These are phyloP conservation scores for Podaxis carcinomalis DNA, from an alignment of 768 basidiomycete genomes.

Conservation along the genomic window DNA sequence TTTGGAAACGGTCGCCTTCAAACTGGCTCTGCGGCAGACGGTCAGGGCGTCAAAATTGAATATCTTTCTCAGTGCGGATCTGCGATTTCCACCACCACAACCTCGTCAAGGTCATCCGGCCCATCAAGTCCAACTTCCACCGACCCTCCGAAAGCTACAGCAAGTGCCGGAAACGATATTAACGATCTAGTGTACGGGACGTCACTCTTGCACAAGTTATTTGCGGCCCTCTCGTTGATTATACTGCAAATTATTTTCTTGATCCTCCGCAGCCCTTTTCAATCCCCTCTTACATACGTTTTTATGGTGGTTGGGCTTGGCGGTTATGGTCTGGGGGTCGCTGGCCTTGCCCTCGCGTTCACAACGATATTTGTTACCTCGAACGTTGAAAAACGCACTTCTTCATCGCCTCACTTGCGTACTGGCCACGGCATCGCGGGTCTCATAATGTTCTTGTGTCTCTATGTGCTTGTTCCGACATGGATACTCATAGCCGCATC, in stretches of 20 bases:
- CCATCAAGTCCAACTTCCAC: slow-evolving; percentile 20
- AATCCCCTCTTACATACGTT: slow-evolving; percentile 19
- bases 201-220: slow-evolving; percentile 40
- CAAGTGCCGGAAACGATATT: background rate
- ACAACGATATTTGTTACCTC: slow-evolving; percentile 41
- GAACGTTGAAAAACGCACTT: slow-evolving; percentile 27
- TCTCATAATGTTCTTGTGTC: slow-evolving; percentile 54
- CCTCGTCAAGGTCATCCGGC: slow-evolving; percentile 19
- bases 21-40: slow-evolving; percentile 60
- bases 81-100: slow-evolving; percentile 20
- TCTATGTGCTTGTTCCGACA: slow-evolving; percentile 51
- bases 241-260: slow-evolving; percentile 31
- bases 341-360: slow-evolving; percentile 59
- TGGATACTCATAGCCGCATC: slow-evolving; percentile 8
- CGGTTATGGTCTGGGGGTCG: slow-evolving; percentile 56
- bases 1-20: slow-evolving; percentile 61
- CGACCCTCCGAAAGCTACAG: background rate
- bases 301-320: slow-evolving; percentile 32
- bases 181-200: slow-evolving; percentile 23
- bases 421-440: slow-evolving; percentile 67
- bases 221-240: slow-evolving; percentile 41
- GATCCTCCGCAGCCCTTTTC: slow-evolving; percentile 26
- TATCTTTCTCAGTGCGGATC: slow-evolving; percentile 62
- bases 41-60: slow-evolving; percentile 58
- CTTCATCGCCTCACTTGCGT: slow-evolving; percentile 32